Base-by-base conservation (phyloP, 2,329 filamentous ascomycete genomes). In the Aspergillus thermomutatus region DNA sequence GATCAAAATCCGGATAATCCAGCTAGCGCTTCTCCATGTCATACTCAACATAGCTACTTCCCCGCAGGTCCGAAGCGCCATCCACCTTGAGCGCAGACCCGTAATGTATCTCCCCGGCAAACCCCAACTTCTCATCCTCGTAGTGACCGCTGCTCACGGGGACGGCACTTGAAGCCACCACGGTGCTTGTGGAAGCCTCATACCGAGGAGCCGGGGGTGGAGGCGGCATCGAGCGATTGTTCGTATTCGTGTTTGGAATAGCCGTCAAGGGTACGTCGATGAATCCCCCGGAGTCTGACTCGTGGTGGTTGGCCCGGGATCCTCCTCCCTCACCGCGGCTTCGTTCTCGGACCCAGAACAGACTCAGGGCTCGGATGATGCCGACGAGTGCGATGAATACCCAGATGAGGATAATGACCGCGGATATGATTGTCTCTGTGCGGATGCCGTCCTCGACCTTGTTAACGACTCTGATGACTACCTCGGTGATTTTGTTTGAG, bases 401-500 rank as follows among this genome's bases (percentile, higher is more conserved):
- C 81, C 92, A 99, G 27, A 96, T 76, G 3, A 90, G 77, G 11
- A 97, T 75, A 4, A 99, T 77, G 51, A 82, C 84, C 0, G 83
- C 81, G 2, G 92, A 90, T 64, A 97, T 92, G 61, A 96, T 83
- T 1, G 89, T 87, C 74, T 97, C 91, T 59, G 86, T 85, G 50
- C 85, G 79, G 60, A 99, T 86, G 61, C 81, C 85, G 54, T 83
- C 82, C 66, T 84, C 78, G 23, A 97, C 79, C 69, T 85, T 85
- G 58, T 82, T 75, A 27, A 87, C 83, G 57, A 97, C 87, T 61
- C 86, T 83, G 56, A 83, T 72, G 45, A 97, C 84, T 23, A 91
- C 90, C 58, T 82, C 86, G 17, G 87, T 90, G 65, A 97, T 89
- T 68, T 92, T 89, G 75, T 97, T 90, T 41, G 86, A 87, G 7